Base-by-base conservation (phyloP, 345 rosid species). In the Populus davidiana region DNA sequence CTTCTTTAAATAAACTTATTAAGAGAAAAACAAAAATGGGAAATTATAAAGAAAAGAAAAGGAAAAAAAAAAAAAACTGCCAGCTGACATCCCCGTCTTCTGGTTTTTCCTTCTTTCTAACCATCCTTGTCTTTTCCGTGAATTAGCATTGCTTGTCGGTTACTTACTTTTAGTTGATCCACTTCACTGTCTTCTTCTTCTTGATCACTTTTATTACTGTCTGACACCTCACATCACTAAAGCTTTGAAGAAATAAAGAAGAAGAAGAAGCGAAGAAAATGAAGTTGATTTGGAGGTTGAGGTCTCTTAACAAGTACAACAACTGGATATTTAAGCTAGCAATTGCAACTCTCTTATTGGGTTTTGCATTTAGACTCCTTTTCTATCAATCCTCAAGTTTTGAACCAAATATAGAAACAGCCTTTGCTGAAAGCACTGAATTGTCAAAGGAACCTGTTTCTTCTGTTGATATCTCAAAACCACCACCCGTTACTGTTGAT, bases 291-390 rank as follows among this genome's bases (percentile, higher is more conserved):
- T 81, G 85, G 89, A 82, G 77, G 27, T 50, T 81, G 72, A 71
- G 79, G 76, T 78, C 88, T 11, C 56, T 67, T 27, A 87, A 74
- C 80, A 86, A 77, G 85, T 85, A 88, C 79, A 83, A 83, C 74
- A 82, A 87, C 79, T 81, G 89, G 79, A 75, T 90, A 43, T 72
- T 90, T 52, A 93, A 87, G 86, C 73, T 94, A 36, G 83, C 82
- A 36, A 82, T 88, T 41, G 77, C 86, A 36, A 21, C 85, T 77
- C 83, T 95, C 39, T 73, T 93, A 39, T 41, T 84, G 52, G 89
- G 89, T 86, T 76, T 91, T 36, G 97, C 89, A 74, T 85, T 90
- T 69, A 77, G 87, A 80, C 84, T 93, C 71, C 80, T 94, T 78
- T 81, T 84, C 71, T 80, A 74, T 56, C 81, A 81, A 29, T 88